Conservation (phyloP, 441 rosid genomes). For the Gossypium davidsonii region DNA sequence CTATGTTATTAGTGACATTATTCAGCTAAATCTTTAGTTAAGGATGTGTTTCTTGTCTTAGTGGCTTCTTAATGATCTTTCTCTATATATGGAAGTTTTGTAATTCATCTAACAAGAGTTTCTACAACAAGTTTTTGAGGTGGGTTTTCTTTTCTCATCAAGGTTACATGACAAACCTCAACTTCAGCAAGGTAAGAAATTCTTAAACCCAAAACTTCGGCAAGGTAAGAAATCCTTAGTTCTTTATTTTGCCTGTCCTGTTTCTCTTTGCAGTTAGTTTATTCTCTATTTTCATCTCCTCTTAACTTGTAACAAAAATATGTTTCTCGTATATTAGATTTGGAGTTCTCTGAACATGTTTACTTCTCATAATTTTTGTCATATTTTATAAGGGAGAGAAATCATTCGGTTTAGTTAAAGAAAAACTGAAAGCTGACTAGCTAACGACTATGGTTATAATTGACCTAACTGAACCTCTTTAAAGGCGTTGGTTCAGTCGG, state of each 20-base stretch:
- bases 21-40: background rate
- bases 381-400: background rate
- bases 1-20: background rate
- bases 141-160: background rate
- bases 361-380: background rate
- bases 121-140: background rate
- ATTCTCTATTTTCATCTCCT: background rate
- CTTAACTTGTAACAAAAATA: background rate
- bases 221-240: background rate
- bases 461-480: background rate
- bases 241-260: background rate
- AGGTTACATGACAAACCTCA: background rate
- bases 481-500: background rate
- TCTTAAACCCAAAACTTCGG: background rate
- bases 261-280: background rate
- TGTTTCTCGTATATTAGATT: background rate
- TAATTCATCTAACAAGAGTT: background rate
- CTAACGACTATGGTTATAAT: background rate
- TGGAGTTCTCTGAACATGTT: background rate
- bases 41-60: background rate
- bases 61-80: background rate
- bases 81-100: background rate
- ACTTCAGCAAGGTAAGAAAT: background rate
- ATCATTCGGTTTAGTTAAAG: background rate
- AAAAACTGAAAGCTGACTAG: background rate